Base-by-base conservation (phyloP, 1,284 basidiomycete genomes). In the Cryptococcus sp. region DNA sequence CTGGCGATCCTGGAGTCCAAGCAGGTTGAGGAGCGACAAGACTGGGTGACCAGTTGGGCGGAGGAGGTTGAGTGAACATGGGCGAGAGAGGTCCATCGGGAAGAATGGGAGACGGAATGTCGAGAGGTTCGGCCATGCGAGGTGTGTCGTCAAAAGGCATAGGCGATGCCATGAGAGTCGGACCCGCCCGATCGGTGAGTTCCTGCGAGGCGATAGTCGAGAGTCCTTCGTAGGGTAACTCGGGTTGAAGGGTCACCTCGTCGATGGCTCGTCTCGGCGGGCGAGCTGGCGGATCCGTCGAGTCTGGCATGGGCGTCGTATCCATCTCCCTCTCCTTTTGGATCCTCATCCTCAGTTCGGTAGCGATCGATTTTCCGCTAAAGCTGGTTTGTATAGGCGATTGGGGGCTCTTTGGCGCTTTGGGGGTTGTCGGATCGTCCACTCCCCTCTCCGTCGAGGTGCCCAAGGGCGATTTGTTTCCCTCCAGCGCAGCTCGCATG, bases 1-100 rank as follows among this genome's bases (percentile, higher is more conserved):
- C 52, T 2, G 63, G 63, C 7, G 62, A 61, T 21, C 43, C 43
- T 14, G 62, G 56, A 3, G 54, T 50, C 58, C 59, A 64, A 10
- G 49, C 45, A 1, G 43, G n/a, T 11, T 35, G 41, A 1, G 43
- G n/a, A 19, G 32, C 39, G 18, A 40, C 18, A 26, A 39, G 52
- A 22, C 25, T 33, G 26, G 32, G 32, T 9, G 49, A 38, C 40
- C 45, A 43, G 32, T 18, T 24, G 28, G 39, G 40, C 9, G 33
- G 35, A 4, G 43, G 43, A 19, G 34, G 34, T 36, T 31, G 28
- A 14, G 28, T n/a, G n/a, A 42, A 16, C 12, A 21, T 16, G 10
- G 48, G 36, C 19, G 40, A 43, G 7, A 31, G 16, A 24, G 16
- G 19, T 34, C 40, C 34, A 3, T n/a, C 7, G 4, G 12, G 12